A percentile compares a stretch with the other conserved stretches of the same genome.
These are phyloP conservation scores for Kalmanozyma brasiliensis DNA, from an alignment of 1,284 basidiomycete genomes.

Conservation along the genomic window DNA sequence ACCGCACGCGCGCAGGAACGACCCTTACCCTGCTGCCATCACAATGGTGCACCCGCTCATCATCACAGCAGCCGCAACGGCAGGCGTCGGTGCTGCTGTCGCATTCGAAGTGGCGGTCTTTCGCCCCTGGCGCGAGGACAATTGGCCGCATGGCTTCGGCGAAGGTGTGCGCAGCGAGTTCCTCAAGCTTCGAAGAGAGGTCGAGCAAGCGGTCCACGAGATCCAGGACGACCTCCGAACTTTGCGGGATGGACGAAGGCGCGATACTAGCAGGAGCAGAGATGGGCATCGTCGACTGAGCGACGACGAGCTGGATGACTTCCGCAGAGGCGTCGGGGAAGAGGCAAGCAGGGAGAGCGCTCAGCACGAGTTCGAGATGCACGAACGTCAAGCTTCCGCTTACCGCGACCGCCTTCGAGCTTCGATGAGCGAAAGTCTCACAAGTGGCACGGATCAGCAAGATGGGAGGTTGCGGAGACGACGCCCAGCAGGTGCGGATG, in stretches of 20 bases:
- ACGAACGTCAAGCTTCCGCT: conserved; percentile 38
- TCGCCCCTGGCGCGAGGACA: conserved; percentile 54
- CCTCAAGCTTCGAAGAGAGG: conserved; percentile 33
- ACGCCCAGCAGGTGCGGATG: not conserved
- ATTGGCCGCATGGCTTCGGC: conserved; percentile 52
- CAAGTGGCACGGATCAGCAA: conserved; percentile 1
- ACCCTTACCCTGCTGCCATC: no score
- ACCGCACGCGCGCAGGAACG: no score
- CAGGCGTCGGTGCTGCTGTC: conserved; percentile 47
- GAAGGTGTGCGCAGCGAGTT: conserved; percentile 45
- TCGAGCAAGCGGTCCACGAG: conserved; percentile 42
- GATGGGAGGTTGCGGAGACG: conserved; percentile 20
- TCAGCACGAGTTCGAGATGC: conserved; percentile 53
- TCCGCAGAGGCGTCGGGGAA: conserved; percentile 37
- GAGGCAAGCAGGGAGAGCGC: conserved; percentile 36
- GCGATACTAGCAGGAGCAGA: not conserved
- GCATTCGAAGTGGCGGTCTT: conserved; percentile 58
- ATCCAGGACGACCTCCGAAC: conserved; percentile 23
- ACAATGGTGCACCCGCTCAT: conserved; percentile 55
- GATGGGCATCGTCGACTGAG: conserved; percentile 21
- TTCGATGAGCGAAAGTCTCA: conserved; percentile 21
- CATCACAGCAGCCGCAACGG: conserved; percentile 51
- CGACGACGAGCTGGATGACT: conserved; percentile 42
- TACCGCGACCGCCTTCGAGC: conserved; percentile 31
- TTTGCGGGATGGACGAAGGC: conserved; percentile 17